These are phyloP conservation scores for Funneliformis caledonium DNA, from an alignment of 371 early-diverging fungal genomes.

Conservation along the genomic window DNA sequence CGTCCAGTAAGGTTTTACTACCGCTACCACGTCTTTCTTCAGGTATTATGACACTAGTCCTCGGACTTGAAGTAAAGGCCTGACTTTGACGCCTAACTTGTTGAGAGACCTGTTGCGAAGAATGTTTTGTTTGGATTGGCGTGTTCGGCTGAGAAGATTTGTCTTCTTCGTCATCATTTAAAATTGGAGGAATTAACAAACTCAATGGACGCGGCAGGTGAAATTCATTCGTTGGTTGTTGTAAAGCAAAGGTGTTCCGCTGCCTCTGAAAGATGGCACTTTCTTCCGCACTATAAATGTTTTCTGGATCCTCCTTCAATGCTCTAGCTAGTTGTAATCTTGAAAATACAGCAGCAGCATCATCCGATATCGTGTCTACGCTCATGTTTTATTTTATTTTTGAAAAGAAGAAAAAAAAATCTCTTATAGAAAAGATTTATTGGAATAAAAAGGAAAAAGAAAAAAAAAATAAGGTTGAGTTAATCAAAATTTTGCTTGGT, in stretches of 20 bases:
- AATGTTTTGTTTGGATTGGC: background rate
- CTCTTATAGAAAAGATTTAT: too few relatives aligned
- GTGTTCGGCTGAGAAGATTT: background rate
- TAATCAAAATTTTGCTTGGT: too few relatives aligned
- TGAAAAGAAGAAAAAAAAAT: too few relatives aligned
- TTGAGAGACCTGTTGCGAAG: background rate
- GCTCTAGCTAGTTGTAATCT: conserved; percentile 35
- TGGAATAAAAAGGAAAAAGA: too few relatives aligned
- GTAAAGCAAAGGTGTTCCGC: background rate
- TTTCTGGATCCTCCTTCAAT: conserved; percentile 30
- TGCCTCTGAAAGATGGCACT: conserved; percentile 28
- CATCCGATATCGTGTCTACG: background rate
- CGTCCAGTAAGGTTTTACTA: conserved; percentile 36
- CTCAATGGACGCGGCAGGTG: conserved; percentile 10
- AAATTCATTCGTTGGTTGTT: background rate
- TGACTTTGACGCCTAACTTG: background rate
- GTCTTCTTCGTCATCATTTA: background rate
- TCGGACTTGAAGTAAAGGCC: background rate
- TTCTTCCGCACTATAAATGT: background rate
- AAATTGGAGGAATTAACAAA: conserved; percentile 27
- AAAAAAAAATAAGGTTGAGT: too few relatives aligned
- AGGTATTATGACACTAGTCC: conserved; percentile 1
- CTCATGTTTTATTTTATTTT: conserved; percentile 9
- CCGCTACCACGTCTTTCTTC: background rate
- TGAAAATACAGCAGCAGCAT: conserved; percentile 25